These are phyloP conservation scores for Vinca major DNA, from an alignment of 305 asterid species.

Conservation along the genomic window DNA sequence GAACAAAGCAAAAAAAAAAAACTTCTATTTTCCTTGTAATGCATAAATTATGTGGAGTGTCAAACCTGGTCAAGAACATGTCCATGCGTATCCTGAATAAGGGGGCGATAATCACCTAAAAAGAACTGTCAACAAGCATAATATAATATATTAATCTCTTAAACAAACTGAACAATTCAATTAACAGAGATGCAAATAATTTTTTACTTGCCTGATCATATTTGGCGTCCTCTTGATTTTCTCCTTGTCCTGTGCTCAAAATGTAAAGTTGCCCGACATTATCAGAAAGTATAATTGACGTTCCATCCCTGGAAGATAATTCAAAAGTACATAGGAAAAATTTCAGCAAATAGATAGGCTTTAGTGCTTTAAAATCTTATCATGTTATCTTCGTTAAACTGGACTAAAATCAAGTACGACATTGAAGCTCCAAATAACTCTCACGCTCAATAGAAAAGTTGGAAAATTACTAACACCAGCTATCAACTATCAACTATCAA, in stretches of 20 bases:
- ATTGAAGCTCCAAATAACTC: neutral
- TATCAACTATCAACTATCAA: slow-evolving; percentile 2
- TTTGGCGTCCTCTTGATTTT: slow-evolving; percentile 83
- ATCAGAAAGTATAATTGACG: slow-evolving; percentile 93
- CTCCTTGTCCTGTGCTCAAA: slow-evolving; percentile 94
- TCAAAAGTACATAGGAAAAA: neutral
- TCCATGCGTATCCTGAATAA: slow-evolving; percentile 83
- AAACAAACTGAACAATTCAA: neutral
- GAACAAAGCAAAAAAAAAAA: neutral
- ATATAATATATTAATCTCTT: slow-evolving; percentile 18
- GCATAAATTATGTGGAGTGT: neutral
- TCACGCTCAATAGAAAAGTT: neutral
- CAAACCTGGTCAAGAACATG: slow-evolving; percentile 93
- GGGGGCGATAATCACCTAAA: slow-evolving; percentile 95
- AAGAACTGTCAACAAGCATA: slow-evolving; percentile 63
- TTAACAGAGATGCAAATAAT: slow-evolving; percentile 12
- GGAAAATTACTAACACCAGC: neutral
- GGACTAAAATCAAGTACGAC: neutral
- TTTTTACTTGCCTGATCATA: slow-evolving; percentile 71
- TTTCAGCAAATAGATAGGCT: neutral
- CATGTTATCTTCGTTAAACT: neutral
- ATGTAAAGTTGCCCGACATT: slow-evolving; percentile 90
- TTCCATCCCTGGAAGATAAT: slow-evolving; percentile 72
- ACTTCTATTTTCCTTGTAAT: neutral
- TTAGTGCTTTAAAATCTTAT: neutral